Base-by-base conservation (phyloP, 345 rosid species). In the Mercurialis annua region DNA sequence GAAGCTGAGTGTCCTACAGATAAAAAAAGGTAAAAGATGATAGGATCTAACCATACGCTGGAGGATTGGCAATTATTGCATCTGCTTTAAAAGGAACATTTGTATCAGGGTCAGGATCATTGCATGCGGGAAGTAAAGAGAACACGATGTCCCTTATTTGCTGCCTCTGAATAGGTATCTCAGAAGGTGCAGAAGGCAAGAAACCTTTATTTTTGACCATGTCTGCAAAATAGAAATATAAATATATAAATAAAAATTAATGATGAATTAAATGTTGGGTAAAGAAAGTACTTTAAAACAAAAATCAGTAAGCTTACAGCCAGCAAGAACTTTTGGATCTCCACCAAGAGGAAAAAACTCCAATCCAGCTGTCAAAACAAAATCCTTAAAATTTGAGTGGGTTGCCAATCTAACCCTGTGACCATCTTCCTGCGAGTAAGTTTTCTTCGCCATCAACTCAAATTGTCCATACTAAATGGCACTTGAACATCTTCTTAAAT, bases 201-300 rank as follows among this genome's bases (percentile, higher is more conserved):
- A 84, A 84, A 43, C 88, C 88, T 82, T 84, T 84, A 64, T 84
- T 84, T 74, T 84, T 84, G 8, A 84, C 88, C 88, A 84, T 84
- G 68, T 84, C 88, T 84, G 83, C 71, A 68, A 53, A 47, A 66
- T 43, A 56, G 10, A 57, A 38, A 5, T n/a, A n/a, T n/a, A n/a
- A n/a, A n/a, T n/a, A n/a, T n/a, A n/a, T n/a, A n/a, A n/a, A n/a
- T n/a, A n/a, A 20, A 27, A 59, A 38, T n/a, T 12, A 57, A 49
- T 31, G 36, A 38, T 16, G 15, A 24, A 10, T 42, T 46, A 58
- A n/a, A 34, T 26, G 27, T 16, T 24, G 40, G 31, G 7, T 21
- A 33, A 20, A 30, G 10, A 30, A 48, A 50, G 40, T 11, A 26
- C 24, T 52, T 17, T 7, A 11, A 30, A 52, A 38, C 20, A n/a